phyloP scores from a whole-genome alignment of 2,329 filamentous ascomycete genomes.

The Talaromyces sp. region DNA sequence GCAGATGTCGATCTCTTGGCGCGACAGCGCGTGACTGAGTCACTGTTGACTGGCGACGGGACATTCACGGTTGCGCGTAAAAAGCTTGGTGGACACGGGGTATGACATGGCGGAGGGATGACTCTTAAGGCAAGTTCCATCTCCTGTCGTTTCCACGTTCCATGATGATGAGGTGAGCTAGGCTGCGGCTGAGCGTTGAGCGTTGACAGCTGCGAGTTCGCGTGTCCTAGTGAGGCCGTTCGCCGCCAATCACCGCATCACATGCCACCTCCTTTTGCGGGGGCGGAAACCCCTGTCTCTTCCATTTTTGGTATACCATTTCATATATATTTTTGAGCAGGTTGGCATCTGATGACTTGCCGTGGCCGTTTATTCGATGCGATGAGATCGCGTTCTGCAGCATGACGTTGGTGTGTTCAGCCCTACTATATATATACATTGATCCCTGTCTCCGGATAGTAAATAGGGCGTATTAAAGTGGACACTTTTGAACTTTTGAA shows the following conservation, averaged over 20 bases:
- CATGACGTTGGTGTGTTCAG: not conserved
- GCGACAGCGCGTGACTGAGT: constrained; percentile 3
- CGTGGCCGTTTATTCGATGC: not conserved
- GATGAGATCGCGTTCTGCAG: not conserved
- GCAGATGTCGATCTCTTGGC: constrained; percentile 9
- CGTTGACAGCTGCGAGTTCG: not conserved
- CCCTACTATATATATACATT: not conserved
- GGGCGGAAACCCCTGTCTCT: not conserved
- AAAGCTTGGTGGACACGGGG: not conserved
- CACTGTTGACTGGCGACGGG: constrained; percentile 1
- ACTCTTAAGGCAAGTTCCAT: not conserved
- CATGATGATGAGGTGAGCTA: not conserved
- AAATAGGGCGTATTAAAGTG: no score
- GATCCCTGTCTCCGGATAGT: not conserved
- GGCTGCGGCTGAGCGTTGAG: constrained; percentile 5
- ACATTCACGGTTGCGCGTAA: not conserved
- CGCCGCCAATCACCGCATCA: constrained; percentile 7
- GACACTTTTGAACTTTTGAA: no score
- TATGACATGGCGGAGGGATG: not conserved
- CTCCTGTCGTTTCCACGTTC: not conserved
- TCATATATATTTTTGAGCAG: not conserved
- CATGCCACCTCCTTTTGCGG: not conserved
- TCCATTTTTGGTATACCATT: not conserved
- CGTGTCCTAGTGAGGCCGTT: not conserved
- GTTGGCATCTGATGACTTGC: not conserved